phyloP scores from a whole-genome alignment of 2,329 filamentous ascomycete species.

The Penicillium brasilianum region DNA sequence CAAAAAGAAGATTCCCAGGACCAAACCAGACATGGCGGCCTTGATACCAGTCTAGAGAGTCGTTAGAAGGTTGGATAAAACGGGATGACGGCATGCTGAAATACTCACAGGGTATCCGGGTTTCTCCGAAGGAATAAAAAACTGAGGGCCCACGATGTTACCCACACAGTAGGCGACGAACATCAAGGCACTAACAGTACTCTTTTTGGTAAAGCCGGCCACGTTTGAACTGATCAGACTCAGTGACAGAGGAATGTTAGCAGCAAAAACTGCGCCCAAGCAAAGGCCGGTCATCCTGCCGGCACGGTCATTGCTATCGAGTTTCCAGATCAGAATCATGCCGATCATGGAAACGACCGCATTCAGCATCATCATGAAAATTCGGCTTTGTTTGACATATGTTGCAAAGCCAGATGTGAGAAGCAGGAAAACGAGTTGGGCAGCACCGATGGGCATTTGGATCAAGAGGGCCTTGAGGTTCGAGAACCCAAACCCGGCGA shows the following conservation, averaged over 20 bases:
- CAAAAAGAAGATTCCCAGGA: slow-evolving; percentile 38
- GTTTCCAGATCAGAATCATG: slow-evolving; percentile 41
- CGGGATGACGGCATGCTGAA: background rate
- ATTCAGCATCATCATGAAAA: slow-evolving; percentile 43
- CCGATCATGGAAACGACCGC: slow-evolving; percentile 37
- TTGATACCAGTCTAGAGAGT: slow-evolving; percentile 40
- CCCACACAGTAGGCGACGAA: slow-evolving; percentile 52
- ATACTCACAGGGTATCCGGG: slow-evolving; percentile 37
- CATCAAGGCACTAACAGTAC: slow-evolving; percentile 50
- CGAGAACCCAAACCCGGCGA: slow-evolving; percentile 47
- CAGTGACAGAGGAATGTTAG: slow-evolving; percentile 43
- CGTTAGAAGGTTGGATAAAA: background rate
- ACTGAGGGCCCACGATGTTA: slow-evolving; percentile 43
- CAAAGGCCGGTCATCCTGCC: slow-evolving; percentile 39
- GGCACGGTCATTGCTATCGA: slow-evolving; percentile 31
- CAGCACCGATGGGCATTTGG: slow-evolving; percentile 43
- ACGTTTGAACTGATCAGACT: slow-evolving; percentile 44
- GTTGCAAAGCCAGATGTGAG: slow-evolving; percentile 37
- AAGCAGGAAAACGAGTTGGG: slow-evolving; percentile 42
- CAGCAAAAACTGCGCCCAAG: slow-evolving; percentile 40
- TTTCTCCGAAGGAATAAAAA: slow-evolving; percentile 40
- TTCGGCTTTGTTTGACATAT: slow-evolving; percentile 33
- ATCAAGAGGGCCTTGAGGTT: slow-evolving; percentile 43
- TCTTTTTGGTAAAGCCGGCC: slow-evolving; percentile 44
- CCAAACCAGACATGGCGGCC: slow-evolving; percentile 38